Conservation (phyloP, 176 grass and related monocot genomes). For the Bothriochloa decipiens region DNA sequence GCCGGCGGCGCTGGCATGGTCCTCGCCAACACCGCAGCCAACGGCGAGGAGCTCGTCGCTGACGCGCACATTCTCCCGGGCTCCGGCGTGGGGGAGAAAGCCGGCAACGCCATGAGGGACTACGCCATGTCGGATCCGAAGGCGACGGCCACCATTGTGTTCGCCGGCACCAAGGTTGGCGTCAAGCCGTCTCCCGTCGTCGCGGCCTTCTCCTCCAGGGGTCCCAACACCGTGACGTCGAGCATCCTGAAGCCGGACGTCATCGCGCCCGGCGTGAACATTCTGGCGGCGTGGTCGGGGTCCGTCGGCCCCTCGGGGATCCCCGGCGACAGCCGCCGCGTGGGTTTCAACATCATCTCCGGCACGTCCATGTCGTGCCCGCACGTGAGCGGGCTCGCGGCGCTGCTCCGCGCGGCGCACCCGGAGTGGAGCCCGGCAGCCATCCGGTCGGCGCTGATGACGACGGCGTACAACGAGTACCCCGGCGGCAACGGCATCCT, state of each 20-base stretch:
- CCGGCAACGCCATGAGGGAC: conserved; percentile 62
- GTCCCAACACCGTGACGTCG: conserved; percentile 73
- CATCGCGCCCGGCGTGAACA: conserved; percentile 90
- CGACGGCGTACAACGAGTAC: conserved; percentile 72
- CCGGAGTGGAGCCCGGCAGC: conserved; percentile 86
- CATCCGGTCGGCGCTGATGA: conserved; percentile 87
- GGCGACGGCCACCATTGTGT: conserved; percentile 70
- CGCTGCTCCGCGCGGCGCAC: conserved; percentile 66
- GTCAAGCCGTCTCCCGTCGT: conserved; percentile 85
- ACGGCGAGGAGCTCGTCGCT: conserved; percentile 90
- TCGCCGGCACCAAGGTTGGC: conserved; percentile 77
- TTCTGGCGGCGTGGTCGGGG: conserved; percentile 78
- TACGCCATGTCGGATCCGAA: conserved; percentile 68
- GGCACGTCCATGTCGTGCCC: conserved; percentile 96
- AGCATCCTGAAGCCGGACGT: conserved; percentile 86
- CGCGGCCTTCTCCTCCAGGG: conserved; percentile 90
- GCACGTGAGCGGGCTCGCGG: conserved; percentile 78
- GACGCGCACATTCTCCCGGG: conserved; percentile 84
- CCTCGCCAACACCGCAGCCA: conserved; percentile 82
- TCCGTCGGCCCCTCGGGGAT: conserved; percentile 72
- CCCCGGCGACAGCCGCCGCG: conserved; percentile 58
- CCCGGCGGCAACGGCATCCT: conserved; percentile 63
- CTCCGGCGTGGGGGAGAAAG: conserved; percentile 68
- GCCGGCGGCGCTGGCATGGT: conserved; percentile 85
- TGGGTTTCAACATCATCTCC: conserved; percentile 82